phyloP scores from a whole-genome alignment of 2,329 filamentous ascomycete genomes.

The Colletotrichum ledebouriae region DNA sequence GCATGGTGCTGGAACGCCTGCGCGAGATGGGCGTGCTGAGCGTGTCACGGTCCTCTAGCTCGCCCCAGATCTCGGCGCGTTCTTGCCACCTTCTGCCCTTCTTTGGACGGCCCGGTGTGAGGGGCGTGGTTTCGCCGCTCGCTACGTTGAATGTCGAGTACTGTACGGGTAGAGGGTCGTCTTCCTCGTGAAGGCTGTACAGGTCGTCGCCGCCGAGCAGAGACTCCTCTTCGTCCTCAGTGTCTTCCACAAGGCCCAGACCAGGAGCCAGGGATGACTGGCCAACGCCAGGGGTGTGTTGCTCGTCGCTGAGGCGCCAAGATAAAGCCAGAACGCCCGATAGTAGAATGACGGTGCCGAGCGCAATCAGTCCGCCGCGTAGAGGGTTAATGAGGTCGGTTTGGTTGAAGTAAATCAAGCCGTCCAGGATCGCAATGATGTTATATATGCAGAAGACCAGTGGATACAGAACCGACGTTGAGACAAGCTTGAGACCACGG shows the following conservation, averaged over 20 bases:
- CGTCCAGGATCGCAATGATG: conserved; percentile 97
- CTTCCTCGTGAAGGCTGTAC: conserved; percentile 59
- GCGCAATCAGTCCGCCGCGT: conserved; percentile 83
- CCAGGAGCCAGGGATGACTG: conserved; percentile 84
- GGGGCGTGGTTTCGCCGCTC: conserved; percentile 54
- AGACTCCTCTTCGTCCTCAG: conserved; percentile 71
- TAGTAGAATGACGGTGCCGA: conserved; percentile 89
- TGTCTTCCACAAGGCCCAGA: conserved; percentile 82
- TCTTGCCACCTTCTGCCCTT: conserved; percentile 71
- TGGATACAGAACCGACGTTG: conserved; percentile 94
- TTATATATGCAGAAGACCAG: conserved; percentile 99
- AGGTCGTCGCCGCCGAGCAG: conserved; percentile 63
- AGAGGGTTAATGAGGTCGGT: conserved; percentile 81
- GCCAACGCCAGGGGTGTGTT: conserved; percentile 70
- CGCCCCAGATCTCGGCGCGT: conserved; percentile 87
- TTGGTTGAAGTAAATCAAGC: conserved; percentile 96
- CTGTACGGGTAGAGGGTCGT: conserved; percentile 51
- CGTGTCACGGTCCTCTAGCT: conserved; percentile 80
- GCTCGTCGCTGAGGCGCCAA: conserved; percentile 89
- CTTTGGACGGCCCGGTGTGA: conserved; percentile 59
- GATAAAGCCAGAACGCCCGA: conserved; percentile 91
- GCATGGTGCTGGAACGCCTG: conserved; percentile 64
- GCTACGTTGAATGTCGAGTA: conserved; percentile 64
- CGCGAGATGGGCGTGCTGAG: conserved; percentile 56
- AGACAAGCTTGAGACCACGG: conserved; percentile 91